Conservation (phyloP, 192 early-diverging fungal species). For the Umbelopsis ramanniana region DNA sequence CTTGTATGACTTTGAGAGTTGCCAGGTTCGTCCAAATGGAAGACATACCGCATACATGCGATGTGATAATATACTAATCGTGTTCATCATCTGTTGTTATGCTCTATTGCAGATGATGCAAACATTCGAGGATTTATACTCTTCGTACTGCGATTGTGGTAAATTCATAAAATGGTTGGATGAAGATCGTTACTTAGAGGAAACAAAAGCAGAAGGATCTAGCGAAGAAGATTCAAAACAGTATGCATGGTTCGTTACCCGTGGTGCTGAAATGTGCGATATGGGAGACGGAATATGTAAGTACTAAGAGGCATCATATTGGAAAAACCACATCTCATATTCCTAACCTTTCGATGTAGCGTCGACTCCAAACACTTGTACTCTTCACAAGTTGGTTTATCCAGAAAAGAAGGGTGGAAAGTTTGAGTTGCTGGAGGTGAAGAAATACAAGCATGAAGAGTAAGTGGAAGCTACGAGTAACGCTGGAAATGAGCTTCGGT, state of each 20-base stretch:
- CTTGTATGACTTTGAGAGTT: conserved; percentile 90
- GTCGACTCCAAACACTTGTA: conserved; percentile 86
- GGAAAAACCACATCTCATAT: not conserved
- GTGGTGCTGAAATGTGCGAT: conserved; percentile 92
- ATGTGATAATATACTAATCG: not conserved
- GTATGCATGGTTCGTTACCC: conserved; percentile 82
- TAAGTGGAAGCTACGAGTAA: conserved; percentile 46
- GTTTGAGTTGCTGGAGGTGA: conserved; percentile 80
- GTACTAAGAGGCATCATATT: conserved; percentile 15
- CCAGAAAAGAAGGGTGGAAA: conserved; percentile 67
- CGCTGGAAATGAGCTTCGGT: not conserved
- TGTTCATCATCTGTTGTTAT: not conserved
- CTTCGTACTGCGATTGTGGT: conserved; percentile 94
- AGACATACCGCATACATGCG: not conserved
- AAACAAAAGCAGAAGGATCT: conserved; percentile 23
- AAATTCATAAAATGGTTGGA: conserved; percentile 85
- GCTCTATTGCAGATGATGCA: conserved; percentile 52
- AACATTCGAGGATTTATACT: conserved; percentile 77
- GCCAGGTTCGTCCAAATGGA: conserved; percentile 47
- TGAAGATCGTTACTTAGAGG: conserved; percentile 42
- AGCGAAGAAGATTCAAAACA: conserved; percentile 22
- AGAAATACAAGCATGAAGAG: conserved; percentile 78
- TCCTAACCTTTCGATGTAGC: conserved; percentile 42
- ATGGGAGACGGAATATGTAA: conserved; percentile 75
- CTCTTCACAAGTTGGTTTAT: conserved; percentile 85